Base-by-base conservation (phyloP, 1,284 basidiomycete genomes). In the Entoloma clypeatum region DNA sequence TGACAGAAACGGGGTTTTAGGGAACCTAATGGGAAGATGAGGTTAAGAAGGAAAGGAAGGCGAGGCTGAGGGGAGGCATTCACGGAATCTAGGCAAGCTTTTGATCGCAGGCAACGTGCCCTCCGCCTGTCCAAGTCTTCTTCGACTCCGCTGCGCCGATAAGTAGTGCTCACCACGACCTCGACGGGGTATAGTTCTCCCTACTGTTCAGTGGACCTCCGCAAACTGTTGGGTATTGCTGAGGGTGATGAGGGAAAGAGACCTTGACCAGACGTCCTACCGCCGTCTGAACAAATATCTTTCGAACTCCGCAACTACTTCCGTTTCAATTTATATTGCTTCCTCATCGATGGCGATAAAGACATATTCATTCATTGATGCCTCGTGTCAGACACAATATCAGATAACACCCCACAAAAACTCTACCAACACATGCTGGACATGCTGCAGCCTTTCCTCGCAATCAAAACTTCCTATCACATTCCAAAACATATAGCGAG, bases 21-120 rank as follows among this genome's bases (percentile, higher is more conserved):
- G 47, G 52, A 52, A 55, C 52, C 55, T 57, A 52, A 40, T 49
- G 40, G 54, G 51, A 57, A 57, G 47, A 54, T 56, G 59, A 59
- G 62, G 66, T 68, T 64, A 70, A 69, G 67, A 68, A 66, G 59
- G 60, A 62, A 59, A 62, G 62, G 62, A 67, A 68, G 67, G 72
- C 58, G 72, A 75, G 74, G 75, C 67, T 71, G 67, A 71, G 69
- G 72, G 68, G 59, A 72, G 71, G 76, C 72, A 56, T 67, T 67
- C 62, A 71, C 67, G 66, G 68, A 66, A 67, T 59, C 63, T 68
- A 67, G 46, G 57, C 59, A 64, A 65, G 55, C 57, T 63, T 67
- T 68, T 73, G 74, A 79, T 79, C 75, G 71, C 77, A 74, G 61
- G 71, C 79, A 84, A 84, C 81, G 82, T 84, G 81, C 74, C 77